A percentile compares a stretch with the other conserved stretches of the same genome.
Evolutionary conservation across 1,284 basidiomycete genomes (phyloP).

Genomic region (Neolentinus lepideus): DNA sequence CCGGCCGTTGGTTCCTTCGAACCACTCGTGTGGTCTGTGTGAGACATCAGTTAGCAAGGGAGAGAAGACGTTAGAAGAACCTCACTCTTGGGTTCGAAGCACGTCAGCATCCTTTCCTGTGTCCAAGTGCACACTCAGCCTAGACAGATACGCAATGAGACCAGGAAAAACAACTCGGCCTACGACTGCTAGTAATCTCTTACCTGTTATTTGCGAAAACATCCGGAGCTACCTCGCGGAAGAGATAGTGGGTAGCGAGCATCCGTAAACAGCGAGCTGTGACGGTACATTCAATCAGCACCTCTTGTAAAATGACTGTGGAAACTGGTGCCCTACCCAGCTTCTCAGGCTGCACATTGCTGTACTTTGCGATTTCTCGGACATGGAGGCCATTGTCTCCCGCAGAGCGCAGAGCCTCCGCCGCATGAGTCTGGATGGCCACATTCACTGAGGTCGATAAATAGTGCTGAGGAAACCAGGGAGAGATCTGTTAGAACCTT

Average conservation of each 20-base stretch:
- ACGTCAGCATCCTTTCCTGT: conserved; percentile 6
- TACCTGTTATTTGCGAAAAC: conserved; percentile 22
- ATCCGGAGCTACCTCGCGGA: conserved; percentile 19
- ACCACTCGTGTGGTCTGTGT: neutral
- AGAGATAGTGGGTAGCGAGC: conserved; percentile 22
- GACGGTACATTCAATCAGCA: neutral
- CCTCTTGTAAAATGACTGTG: neutral
- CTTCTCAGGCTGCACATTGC: neutral
- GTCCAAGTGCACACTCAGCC: too few species aligned
- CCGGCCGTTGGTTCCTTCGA: neutral
- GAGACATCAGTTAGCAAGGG: neutral
- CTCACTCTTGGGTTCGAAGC: conserved; percentile 18
- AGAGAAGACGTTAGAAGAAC: conserved; percentile 16
- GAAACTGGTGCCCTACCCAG: neutral
- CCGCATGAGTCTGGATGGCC: neutral
- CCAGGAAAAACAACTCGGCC: conserved; percentile 10
- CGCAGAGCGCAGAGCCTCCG: neutral
- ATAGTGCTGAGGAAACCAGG: neutral
- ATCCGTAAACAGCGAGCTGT: conserved; percentile 18
- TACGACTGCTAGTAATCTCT: conserved; percentile 16
- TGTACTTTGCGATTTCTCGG: neutral
- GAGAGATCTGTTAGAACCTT: neutral
- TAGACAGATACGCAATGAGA: conserved; percentile 3
- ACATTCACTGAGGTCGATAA: neutral
- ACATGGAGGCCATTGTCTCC: neutral